Percentiles rank a stretch among this genome's conserved stretches.
phyloP scores from a whole-genome alignment of 345 rosid genomes.

The Citrus glauca region DNA sequence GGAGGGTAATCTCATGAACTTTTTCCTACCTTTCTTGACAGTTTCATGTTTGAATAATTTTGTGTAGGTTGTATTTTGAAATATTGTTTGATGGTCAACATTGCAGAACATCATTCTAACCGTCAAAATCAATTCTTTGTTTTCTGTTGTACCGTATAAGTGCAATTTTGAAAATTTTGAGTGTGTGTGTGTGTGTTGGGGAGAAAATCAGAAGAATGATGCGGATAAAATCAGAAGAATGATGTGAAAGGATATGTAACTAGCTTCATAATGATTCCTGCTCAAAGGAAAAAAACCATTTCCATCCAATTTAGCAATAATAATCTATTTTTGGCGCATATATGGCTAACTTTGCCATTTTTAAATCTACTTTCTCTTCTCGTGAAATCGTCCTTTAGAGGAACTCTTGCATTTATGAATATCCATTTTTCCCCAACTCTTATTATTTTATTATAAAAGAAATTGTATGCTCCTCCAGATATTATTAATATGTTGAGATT shows the following conservation, averaged over 20 bases:
- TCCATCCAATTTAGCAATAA: neutral
- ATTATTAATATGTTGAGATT: neutral
- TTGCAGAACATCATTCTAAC: neutral
- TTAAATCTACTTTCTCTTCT: neutral
- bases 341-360: neutral
- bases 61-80: conserved; percentile 7
- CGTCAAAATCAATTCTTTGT: neutral
- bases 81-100: conserved; percentile 3
- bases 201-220: neutral
- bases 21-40: conserved; percentile 3
- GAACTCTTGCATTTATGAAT: neutral
- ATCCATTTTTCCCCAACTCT: neutral
- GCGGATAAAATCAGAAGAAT: neutral
- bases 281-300: neutral
- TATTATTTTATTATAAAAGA: neutral
- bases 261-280: neutral
- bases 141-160: neutral
- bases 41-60: neutral
- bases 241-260: neutral
- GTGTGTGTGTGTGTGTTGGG: too few species aligned
- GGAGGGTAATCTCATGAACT: conserved; percentile 67
- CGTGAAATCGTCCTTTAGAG: neutral
- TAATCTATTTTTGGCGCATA: neutral
- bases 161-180: too few species aligned
- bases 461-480: neutral